Conservation (phyloP, 192 early-diverging fungal species). For the Gamsiella multidivaricata region DNA sequence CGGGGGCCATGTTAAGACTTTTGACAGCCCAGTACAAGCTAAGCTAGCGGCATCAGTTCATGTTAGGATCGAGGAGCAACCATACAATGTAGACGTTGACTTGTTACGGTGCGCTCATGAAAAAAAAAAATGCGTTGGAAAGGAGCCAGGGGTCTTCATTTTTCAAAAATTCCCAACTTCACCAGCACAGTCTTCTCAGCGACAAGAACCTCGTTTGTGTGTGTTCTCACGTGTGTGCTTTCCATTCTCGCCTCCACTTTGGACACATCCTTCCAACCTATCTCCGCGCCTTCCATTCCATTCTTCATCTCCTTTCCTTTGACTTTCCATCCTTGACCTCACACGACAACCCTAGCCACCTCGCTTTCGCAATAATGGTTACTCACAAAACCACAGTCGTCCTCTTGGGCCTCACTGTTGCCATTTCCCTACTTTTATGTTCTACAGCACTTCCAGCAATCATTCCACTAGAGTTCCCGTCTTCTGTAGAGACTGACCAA, state of each 20-base stretch:
- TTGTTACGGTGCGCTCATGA: background rate
- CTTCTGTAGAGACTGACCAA: background rate
- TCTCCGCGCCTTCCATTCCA: background rate
- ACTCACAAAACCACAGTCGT: background rate
- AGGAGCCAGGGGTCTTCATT: background rate
- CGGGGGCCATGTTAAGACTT: too few relatives aligned
- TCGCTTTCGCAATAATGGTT: slow-evolving; percentile 2
- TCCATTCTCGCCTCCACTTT: too few relatives aligned
- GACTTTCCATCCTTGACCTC: too few relatives aligned
- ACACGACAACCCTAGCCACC: background rate
- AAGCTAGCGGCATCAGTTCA: too few relatives aligned
- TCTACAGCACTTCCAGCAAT: slow-evolving; percentile 22
- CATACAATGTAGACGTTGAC: too few relatives aligned
- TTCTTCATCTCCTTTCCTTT: background rate
- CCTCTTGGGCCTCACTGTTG: slow-evolving; percentile 26
- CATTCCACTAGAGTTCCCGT: background rate
- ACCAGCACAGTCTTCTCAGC: background rate
- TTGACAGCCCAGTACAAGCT: too few relatives aligned
- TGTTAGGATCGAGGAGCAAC: too few relatives aligned
- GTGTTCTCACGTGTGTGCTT: too few relatives aligned
- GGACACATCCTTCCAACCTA: too few relatives aligned
- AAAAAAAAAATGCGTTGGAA: background rate
- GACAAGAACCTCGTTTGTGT: too few relatives aligned
- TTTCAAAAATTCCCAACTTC: background rate
- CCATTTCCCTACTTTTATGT: slow-evolving; percentile 17